phyloP scores from a whole-genome alignment of 202 grass and related monocot species.

The Setaria viridis region DNA sequence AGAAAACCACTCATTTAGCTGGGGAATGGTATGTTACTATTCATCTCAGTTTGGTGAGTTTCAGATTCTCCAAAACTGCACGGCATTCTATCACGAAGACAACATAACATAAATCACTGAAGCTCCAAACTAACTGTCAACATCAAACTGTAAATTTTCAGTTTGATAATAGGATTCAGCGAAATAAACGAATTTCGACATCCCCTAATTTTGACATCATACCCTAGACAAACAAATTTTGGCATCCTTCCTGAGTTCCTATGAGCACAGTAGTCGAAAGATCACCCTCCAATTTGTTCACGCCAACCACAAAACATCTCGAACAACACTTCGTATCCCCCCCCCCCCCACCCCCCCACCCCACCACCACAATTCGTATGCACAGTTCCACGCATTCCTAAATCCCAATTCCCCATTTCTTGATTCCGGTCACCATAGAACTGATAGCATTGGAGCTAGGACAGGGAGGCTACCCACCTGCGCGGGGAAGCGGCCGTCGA shows the following conservation, averaged over 20 bases:
- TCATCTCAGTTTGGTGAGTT: neutral
- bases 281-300: neutral
- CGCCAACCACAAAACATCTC: neutral
- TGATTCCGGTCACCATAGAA: neutral
- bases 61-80: neutral
- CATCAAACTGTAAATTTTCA: neutral
- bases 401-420: neutral
- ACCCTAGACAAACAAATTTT: neutral
- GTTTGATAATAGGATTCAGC: neutral
- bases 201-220: neutral
- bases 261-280: neutral
- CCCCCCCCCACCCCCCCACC: neutral
- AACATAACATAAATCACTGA: neutral
- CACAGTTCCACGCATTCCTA: neutral
- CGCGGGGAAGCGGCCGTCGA: conserved; percentile 56
- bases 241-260: neutral
- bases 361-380: neutral
- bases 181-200: neutral
- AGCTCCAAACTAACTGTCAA: neutral
- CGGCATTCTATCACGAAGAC: neutral
- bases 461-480: conserved; percentile 42
- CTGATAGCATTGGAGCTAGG: neutral
- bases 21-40: too few species aligned
- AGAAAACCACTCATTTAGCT: neutral
- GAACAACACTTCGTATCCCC: too few species aligned